phyloP scores from a whole-genome alignment of 345 rosid genomes.

The Melaleuca alternifolia region DNA sequence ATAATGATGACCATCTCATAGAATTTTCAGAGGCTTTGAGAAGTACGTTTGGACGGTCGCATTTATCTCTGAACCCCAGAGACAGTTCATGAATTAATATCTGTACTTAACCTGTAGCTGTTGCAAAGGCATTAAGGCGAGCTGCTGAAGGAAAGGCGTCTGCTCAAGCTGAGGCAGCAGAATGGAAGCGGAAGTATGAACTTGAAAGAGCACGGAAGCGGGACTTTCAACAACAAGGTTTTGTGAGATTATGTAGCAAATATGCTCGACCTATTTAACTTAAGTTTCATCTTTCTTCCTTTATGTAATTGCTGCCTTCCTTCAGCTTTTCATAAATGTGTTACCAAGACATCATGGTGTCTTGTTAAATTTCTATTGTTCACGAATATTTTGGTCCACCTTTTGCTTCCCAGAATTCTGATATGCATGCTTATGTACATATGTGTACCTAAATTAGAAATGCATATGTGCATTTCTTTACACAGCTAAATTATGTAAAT shows the following conservation, averaged over 20 bases:
- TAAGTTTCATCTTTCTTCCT: not conserved
- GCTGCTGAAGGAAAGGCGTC: slow-evolving; percentile 97
- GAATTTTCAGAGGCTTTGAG: slow-evolving; percentile 95
- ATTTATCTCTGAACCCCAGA: slow-evolving; percentile 1
- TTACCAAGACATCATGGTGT: not conserved
- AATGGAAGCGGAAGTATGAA: slow-evolving; percentile 96
- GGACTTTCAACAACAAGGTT: slow-evolving; percentile 54
- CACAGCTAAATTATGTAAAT: not conserved
- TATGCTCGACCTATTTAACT: not conserved
- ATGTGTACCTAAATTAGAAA: not conserved
- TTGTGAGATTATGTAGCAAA: not conserved
- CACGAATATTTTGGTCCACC: not conserved
- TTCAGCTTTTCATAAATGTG: not conserved
- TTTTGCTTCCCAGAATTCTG: not conserved
- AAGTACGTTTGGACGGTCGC: slow-evolving; percentile 36
- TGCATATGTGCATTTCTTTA: not conserved
- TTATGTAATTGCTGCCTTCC: not conserved
- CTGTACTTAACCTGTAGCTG: slow-evolving; percentile 41
- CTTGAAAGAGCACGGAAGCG: slow-evolving; percentile 57
- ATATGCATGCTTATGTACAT: not conserved
- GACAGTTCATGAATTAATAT: not conserved
- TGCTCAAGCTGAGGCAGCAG: slow-evolving; percentile 98
- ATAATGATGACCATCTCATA: slow-evolving; percentile 75
- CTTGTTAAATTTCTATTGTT: not conserved
- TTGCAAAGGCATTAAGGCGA: slow-evolving; percentile 83